Base-by-base conservation (phyloP, 306 rosid genomes). In the Nissolia schottii region DNA sequence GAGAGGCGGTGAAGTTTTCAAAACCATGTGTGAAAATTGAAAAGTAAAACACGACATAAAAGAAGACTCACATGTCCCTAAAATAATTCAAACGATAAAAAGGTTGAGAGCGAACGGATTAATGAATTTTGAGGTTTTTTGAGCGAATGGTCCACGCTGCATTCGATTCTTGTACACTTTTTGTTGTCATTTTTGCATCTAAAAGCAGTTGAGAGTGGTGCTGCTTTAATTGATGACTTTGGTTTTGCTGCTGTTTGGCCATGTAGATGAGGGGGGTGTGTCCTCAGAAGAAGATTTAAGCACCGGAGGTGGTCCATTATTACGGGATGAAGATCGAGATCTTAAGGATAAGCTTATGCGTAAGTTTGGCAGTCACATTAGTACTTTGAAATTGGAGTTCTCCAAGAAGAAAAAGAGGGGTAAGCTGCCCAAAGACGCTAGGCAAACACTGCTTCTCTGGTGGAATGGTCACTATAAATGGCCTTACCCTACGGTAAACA, bases 401-500 rank as follows among this genome's bases (percentile, higher is more conserved):
- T 87, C 99, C 1, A 94, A 94, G 82, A 89, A 89, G 82, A 94
- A 89, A 82, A 87, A 91, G 81, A 94, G 89, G 71, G 98, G 96
- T 68, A 94, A 94, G 87, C 83, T 91, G 20, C 98, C 98, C 0
- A 91, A 90, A 78, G 98, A 94, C 79, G 98, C 97, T 12, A 83
- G 97, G 71, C 95, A 89, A 74, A 71, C 77, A 0, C 81, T 94
- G 29, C 83, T 94, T 48, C 91, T 87, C 19, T 94, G 98, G 98
- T 94, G 98, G 98, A 86, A 60, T 76, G 69, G 74, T 68, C 98
- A 94, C 77, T 82, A 79, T 74, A 94, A 86, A 77, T 94, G 98
- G 97, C 99, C 99, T 4, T 94, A 94, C 81, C 99, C 99, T 16
- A 94, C 99, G 91, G 99, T 94, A 87, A 68, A 41, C 68, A 15